These are phyloP conservation scores for Podospora comata DNA, from an alignment of 495 filamentous ascomycete genomes.

Conservation along the genomic window DNA sequence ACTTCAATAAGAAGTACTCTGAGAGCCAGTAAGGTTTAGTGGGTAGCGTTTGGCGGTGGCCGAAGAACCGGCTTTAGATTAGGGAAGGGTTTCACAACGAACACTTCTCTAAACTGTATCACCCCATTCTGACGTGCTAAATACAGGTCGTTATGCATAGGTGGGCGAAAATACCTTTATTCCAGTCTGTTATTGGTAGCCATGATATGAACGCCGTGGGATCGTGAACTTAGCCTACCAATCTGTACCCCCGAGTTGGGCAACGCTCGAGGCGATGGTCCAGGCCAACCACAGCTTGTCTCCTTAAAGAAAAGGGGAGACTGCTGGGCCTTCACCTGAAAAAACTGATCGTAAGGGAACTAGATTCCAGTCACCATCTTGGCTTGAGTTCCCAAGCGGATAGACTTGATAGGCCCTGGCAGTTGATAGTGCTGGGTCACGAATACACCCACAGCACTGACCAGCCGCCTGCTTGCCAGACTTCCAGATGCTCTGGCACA, in stretches of 20 bases:
- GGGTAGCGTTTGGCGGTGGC: neutral
- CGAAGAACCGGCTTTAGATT: neutral
- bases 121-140: neutral
- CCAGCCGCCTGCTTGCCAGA: neutral
- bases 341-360: neutral
- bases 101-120: neutral
- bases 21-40: neutral
- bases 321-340: neutral
- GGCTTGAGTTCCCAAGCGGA: neutral
- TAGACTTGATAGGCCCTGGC: neutral
- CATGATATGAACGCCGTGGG: no score
- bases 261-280: constrained; percentile 1
- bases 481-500: neutral
- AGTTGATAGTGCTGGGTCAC: neutral
- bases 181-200: no score
- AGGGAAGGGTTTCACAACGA: neutral
- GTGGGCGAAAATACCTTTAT: neutral
- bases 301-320: neutral
- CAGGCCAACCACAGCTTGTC: constrained; percentile 8
- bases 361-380: neutral
- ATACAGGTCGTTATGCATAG: neutral
- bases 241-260: neutral
- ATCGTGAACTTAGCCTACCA: neutral
- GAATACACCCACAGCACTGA: constrained; percentile 1
- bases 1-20: constrained; percentile 5